Conservation (phyloP, 192 early-diverging fungal genomes). For the Entophlyctis luteolus region DNA sequence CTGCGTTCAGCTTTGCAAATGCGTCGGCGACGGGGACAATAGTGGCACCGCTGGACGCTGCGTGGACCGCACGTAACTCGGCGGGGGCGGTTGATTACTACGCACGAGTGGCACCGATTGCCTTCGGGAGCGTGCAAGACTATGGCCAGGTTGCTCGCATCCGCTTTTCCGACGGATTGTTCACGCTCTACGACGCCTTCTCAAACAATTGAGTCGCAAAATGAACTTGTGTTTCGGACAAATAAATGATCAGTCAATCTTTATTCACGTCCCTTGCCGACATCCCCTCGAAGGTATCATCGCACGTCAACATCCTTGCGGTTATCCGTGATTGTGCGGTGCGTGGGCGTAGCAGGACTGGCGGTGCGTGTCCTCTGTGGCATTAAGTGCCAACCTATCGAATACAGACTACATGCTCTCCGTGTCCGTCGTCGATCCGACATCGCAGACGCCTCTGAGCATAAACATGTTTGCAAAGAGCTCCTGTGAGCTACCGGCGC, state of each 20-base stretch:
- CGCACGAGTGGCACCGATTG: slow-evolving; percentile 30
- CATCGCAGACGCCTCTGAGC: not conserved
- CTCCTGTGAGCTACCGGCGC: not conserved
- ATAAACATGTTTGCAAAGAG: not conserved
- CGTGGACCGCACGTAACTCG: not conserved
- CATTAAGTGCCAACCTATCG: not conserved
- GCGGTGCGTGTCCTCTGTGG: not conserved
- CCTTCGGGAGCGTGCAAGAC: slow-evolving; percentile 20
- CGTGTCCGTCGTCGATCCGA: not conserved
- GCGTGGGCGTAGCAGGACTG: not conserved
- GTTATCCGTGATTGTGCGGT: not conserved
- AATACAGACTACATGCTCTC: slow-evolving; percentile 4
- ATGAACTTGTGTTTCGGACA: no score
- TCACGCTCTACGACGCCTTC: slow-evolving; percentile 20
- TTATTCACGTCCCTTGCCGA: no score
- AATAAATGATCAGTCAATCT: no score
- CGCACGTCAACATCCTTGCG: no score
- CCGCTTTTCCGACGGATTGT: slow-evolving; percentile 13
- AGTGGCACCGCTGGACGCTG: not conserved
- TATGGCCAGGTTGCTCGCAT: slow-evolving; percentile 26
- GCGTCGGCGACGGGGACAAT: not conserved
- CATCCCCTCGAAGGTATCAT: no score
- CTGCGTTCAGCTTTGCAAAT: not conserved
- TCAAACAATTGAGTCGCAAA: no score
- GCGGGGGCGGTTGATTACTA: slow-evolving; percentile 6